Percentiles rank a stretch among this genome's conserved stretches.
These are phyloP conservation scores for Zalaria obscura DNA, from an alignment of 2,329 filamentous ascomycete genomes.

Conservation along the genomic window DNA sequence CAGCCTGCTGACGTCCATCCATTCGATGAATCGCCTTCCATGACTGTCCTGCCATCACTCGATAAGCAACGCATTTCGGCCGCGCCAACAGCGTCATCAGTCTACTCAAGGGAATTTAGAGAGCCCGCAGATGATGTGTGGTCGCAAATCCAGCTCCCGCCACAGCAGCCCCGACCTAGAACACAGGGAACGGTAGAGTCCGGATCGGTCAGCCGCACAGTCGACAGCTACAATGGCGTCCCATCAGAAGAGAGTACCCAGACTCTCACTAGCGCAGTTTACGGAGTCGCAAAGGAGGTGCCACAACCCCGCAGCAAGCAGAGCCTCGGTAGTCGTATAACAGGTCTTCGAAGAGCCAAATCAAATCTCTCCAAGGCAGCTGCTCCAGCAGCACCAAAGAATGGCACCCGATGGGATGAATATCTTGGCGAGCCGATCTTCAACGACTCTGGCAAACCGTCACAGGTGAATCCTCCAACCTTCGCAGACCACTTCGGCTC, in stretches of 20 bases:
- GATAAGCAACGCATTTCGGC: not conserved
- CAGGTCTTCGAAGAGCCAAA: too few species aligned
- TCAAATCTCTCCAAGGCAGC: too few species aligned
- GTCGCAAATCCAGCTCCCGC: not conserved
- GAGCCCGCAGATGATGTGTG: not conserved
- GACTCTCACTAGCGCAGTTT: slow-evolving; percentile 9
- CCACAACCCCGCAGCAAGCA: slow-evolving; percentile 10
- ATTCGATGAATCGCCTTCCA: too few species aligned
- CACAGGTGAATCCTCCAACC: slow-evolving; percentile 8
- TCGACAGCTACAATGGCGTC: slow-evolving; percentile 8
- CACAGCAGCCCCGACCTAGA: not conserved
- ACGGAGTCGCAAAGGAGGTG: slow-evolving; percentile 11
- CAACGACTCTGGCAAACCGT: slow-evolving; percentile 5
- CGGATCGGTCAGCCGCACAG: slow-evolving; percentile 2
- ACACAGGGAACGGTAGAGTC: not conserved
- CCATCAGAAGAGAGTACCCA: slow-evolving; percentile 8
- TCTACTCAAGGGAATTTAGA: not conserved
- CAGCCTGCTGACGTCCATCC: not conserved
- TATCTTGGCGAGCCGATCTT: slow-evolving; percentile 7
- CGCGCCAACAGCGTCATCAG: not conserved
- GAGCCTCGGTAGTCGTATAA: slow-evolving; percentile 3
- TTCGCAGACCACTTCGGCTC: slow-evolving; percentile 2
- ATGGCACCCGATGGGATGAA: slow-evolving; percentile 9
- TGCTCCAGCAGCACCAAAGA: not conserved
- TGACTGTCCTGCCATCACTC: too few species aligned